A percentile compares a stretch with the other conserved stretches of the same genome.
Conservation (phyloP, 768 basidiomycete species). For the Boletus rufocinnamomeus region DNA sequence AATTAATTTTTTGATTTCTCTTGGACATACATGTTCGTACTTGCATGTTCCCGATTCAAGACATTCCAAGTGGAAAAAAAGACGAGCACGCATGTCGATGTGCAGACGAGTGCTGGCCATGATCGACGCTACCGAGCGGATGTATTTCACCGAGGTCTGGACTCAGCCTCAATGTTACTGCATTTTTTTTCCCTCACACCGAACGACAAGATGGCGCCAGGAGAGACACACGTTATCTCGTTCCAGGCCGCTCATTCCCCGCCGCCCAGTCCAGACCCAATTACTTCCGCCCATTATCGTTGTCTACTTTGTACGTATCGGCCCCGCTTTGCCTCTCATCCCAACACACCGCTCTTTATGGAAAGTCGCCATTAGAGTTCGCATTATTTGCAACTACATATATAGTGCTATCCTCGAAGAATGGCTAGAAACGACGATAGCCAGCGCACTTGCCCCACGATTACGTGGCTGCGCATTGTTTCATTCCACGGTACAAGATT, state of each 20-base stretch:
- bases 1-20: not conserved
- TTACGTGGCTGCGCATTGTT: too few relatives aligned
- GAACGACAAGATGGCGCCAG: conserved; percentile 27
- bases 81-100: not conserved
- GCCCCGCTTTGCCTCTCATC: not conserved
- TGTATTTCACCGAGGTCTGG: conserved; percentile 27
- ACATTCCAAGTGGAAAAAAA: not conserved
- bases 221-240: conserved; percentile 22
- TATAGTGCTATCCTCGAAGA: too few relatives aligned
- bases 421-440: not conserved
- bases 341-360: not conserved
- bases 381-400: too few relatives aligned
- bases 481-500: not conserved
- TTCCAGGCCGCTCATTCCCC: conserved; percentile 12
- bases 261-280: conserved; percentile 20
- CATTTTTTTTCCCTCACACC: conserved; percentile 11
- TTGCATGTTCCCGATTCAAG: not conserved
- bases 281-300: not conserved
- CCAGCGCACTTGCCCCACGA: not conserved
- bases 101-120: conserved; percentile 14
- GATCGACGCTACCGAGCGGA: conserved; percentile 32
- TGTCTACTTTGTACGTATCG: not conserved
- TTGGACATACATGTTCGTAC: not conserved
- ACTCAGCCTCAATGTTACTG: conserved; percentile 17
- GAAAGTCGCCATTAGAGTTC: too few relatives aligned